phyloP scores from a whole-genome alignment of 2,329 filamentous ascomycete species.

The Neoarthrinium moseri region DNA sequence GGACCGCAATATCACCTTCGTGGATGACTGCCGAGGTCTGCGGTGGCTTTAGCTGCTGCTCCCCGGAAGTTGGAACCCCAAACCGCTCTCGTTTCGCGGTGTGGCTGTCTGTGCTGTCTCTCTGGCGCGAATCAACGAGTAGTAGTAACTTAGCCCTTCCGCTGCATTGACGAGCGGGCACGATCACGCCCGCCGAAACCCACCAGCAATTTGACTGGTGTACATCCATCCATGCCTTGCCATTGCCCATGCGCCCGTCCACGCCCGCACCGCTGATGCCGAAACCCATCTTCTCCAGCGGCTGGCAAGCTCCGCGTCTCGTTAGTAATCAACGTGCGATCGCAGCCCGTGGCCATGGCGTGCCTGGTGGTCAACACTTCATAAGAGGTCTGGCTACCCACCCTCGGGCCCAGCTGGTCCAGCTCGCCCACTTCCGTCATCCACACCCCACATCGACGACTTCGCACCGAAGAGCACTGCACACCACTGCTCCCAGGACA shows the following conservation, averaged over 20 bases:
- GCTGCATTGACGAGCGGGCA: too few species aligned
- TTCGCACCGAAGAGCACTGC: not conserved
- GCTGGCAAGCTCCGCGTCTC: not conserved
- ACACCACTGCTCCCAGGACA: conserved; percentile 3
- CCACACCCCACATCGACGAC: not conserved
- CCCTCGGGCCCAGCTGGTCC: not conserved
- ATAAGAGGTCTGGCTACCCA: not conserved
- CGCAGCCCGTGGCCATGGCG: not conserved
- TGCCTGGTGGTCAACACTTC: not conserved
- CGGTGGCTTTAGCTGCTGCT: not conserved
- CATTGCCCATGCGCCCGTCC: conserved; percentile 1
- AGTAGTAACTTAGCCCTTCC: too few species aligned
- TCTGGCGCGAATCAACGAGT: too few species aligned
- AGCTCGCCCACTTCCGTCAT: conserved; percentile 1
- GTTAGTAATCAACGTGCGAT: not conserved
- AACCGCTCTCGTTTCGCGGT: conserved; percentile 3
- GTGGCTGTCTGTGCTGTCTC: too few species aligned
- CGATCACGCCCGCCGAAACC: not conserved
- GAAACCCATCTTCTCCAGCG: conserved; percentile 1
- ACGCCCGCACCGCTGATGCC: not conserved
- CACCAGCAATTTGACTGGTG: not conserved
- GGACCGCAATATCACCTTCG: not conserved
- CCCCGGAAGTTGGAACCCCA: not conserved
- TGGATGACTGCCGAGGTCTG: conserved; percentile 2
- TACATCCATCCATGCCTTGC: not conserved